These are phyloP conservation scores for thale cress (Arabidopsis thaliana) DNA, from an alignment of 345 rosid genomes.

Conservation along the genomic window DNA sequence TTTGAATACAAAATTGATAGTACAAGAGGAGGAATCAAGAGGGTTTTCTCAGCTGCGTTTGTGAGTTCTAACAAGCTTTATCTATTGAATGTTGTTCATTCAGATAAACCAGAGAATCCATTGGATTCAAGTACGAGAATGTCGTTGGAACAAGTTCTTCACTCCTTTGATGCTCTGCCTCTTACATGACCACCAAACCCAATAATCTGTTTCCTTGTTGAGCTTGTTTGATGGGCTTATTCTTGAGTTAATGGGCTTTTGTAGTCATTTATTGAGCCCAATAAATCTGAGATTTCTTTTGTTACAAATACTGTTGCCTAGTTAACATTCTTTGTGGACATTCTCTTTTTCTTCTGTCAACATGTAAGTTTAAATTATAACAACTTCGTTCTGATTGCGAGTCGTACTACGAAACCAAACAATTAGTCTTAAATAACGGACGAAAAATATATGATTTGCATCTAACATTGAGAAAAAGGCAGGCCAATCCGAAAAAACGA, in stretches of 20 bases:
- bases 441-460: no score
- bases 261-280: constrained; percentile 9
- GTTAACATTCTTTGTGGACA: neutral
- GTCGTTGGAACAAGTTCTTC: constrained; percentile 75
- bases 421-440: no score
- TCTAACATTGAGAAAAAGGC: no score
- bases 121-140: constrained; percentile 62
- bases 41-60: constrained; percentile 84
- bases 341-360: no score
- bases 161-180: constrained; percentile 65
- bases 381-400: no score
- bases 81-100: constrained; percentile 71
- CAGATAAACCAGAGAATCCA: constrained; percentile 78
- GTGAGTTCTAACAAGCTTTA: constrained; percentile 79
- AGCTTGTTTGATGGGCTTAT: constrained; percentile 24
- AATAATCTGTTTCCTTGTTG: neutral
- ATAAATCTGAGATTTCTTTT: neutral
- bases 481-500: no score
- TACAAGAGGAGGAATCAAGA: constrained; percentile 84
- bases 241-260: neutral
- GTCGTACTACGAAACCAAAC: no score
- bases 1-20: constrained; percentile 84
- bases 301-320: neutral
- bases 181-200: neutral
- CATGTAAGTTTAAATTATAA: no score